phyloP scores from a whole-genome alignment of 495 filamentous ascomycete species.

The Neurospora sp. region DNA sequence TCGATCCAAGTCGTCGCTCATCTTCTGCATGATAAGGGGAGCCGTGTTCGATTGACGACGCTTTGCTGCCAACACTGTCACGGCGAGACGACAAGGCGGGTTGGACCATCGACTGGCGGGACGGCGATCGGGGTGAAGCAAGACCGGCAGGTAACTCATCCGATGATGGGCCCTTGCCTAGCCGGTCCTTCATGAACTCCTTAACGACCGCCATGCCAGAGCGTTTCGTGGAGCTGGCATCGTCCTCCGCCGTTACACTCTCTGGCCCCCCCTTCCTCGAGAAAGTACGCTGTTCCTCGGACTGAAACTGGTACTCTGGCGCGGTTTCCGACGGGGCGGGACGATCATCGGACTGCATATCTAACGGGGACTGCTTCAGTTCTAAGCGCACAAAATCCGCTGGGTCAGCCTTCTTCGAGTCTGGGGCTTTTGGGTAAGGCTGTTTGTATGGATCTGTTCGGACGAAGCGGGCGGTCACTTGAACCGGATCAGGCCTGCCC shows the following conservation, averaged over 20 bases:
- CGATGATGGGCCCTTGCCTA: constrained; percentile 28
- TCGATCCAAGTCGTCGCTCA: constrained; percentile 15
- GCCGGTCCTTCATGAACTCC: constrained; percentile 42
- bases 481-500: constrained; percentile 57
- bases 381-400: constrained; percentile 42
- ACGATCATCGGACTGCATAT: constrained; percentile 45
- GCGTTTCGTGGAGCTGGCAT: constrained; percentile 23
- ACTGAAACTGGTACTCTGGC: constrained; percentile 9
- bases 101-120: constrained; percentile 31
- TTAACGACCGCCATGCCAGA: constrained; percentile 43
- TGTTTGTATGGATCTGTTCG: constrained; percentile 39
- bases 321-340: constrained; percentile 1
- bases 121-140: constrained; percentile 31
- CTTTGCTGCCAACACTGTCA: constrained; percentile 35
- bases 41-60: constrained; percentile 29
- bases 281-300: constrained; percentile 17
- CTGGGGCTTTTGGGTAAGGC: constrained; percentile 35
- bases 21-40: constrained; percentile 26
- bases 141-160: constrained; percentile 23
- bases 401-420: constrained; percentile 20
- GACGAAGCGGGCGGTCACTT: constrained; percentile 71
- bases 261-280: constrained; percentile 1
- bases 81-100: constrained; percentile 23
- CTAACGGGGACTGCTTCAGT: constrained; percentile 61
- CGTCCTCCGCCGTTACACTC: constrained; percentile 11